Evolutionary conservation across 2,329 filamentous ascomycete species (phyloP).

Genomic region (Sporothrix pallida): DNA sequence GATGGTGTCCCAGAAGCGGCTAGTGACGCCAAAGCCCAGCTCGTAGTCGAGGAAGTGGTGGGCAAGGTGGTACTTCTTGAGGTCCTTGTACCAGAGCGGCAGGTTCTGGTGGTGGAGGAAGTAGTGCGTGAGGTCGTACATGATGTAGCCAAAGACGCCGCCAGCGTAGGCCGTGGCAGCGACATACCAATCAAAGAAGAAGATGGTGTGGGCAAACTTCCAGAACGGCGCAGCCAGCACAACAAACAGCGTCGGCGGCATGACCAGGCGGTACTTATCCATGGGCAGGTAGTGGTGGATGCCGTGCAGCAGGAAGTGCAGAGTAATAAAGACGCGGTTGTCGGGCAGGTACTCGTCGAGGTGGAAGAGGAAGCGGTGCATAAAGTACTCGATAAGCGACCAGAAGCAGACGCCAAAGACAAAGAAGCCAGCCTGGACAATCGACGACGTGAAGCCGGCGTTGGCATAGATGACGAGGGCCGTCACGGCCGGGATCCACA

Average conservation of each 20-base stretch:
- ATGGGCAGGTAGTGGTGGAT: slow-evolving; percentile 99
- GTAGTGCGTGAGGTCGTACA: slow-evolving; percentile 97
- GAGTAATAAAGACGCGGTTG: slow-evolving; percentile 82
- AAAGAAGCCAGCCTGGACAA: slow-evolving; percentile 66
- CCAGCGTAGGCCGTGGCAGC: slow-evolving; percentile 82
- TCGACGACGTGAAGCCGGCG: slow-evolving; percentile 60
- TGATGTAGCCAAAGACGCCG: slow-evolving; percentile 92
- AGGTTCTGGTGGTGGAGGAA: slow-evolving; percentile 96
- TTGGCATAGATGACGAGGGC: slow-evolving; percentile 74
- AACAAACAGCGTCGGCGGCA: slow-evolving; percentile 90
- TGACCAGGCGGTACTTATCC: slow-evolving; percentile 95
- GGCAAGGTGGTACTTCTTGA: slow-evolving; percentile 97
- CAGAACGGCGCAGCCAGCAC: slow-evolving; percentile 88
- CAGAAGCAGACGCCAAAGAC: slow-evolving; percentile 75
- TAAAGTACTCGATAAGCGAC: slow-evolving; percentile 85
- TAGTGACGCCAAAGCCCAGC: slow-evolving; percentile 96
- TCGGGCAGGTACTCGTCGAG: slow-evolving; percentile 92
- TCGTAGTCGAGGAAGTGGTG: slow-evolving; percentile 99
- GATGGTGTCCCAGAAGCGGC: slow-evolving; percentile 90
- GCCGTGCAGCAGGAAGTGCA: slow-evolving; percentile 93
- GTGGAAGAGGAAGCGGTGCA: slow-evolving; percentile 94
- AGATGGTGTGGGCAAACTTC: slow-evolving; percentile 82
- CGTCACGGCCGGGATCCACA: slow-evolving; percentile 82
- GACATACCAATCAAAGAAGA: slow-evolving; percentile 84
- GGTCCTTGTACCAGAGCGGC: slow-evolving; percentile 82